Percentiles rank a stretch among this genome's conserved stretches.
Evolutionary conservation across 306 rosid species (phyloP).

Genomic region (Prunus mira): DNA sequence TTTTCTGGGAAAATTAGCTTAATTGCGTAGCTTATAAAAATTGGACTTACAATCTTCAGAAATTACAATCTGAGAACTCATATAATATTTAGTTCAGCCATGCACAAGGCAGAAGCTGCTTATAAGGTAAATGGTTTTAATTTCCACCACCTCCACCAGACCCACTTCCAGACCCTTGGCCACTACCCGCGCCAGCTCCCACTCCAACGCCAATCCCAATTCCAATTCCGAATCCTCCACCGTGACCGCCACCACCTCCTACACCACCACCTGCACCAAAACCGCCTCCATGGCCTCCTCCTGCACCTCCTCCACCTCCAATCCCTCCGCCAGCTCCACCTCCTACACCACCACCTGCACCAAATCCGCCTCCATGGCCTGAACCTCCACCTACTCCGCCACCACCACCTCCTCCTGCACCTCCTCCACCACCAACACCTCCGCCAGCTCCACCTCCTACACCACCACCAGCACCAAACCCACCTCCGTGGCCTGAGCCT

Average conservation of each 20-base stretch:
- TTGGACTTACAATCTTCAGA: no score
- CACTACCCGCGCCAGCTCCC: conserved; percentile 42
- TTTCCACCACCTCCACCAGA: conserved; percentile 36
- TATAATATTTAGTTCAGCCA: background rate
- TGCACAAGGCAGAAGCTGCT: background rate
- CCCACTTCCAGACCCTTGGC: conserved; percentile 37
- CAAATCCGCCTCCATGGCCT: conserved; percentile 40
- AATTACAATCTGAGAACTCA: background rate
- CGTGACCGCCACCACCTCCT: conserved; percentile 44
- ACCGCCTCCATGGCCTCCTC: conserved; percentile 12
- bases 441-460: conserved; percentile 57
- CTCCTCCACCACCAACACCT: conserved; percentile 21
- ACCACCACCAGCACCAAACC: conserved; percentile 31
- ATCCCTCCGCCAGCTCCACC: conserved; percentile 15
- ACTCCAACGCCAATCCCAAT: conserved; percentile 53
- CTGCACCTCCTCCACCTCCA: conserved; percentile 8
- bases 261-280: conserved; percentile 29
- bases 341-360: conserved; percentile 31
- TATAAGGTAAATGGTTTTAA: conserved; percentile 1
- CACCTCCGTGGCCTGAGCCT: conserved; percentile 5
- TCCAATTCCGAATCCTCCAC: conserved; percentile 36
- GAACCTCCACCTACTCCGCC: conserved; percentile 18
- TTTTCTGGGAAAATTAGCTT: no score
- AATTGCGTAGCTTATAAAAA: no score
- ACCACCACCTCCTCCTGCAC: conserved; percentile 31